Percentiles rank a stretch among this genome's conserved stretches.
Conservation (phyloP, 2,329 filamentous ascomycete species). For the Clarireedia sp. region DNA sequence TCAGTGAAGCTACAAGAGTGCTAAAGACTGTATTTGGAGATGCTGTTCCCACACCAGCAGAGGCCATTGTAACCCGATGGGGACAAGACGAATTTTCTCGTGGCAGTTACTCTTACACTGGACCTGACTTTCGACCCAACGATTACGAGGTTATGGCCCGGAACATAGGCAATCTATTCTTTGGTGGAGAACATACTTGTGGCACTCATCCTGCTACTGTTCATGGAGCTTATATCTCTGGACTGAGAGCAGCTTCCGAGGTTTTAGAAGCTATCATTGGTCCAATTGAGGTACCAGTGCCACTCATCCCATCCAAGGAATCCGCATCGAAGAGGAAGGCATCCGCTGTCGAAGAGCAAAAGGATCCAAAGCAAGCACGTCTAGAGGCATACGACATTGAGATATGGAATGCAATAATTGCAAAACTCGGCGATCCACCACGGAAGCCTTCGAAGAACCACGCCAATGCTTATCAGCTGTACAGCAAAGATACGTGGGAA, state of each 20-base stretch:
- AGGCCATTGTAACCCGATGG: constrained; percentile 90
- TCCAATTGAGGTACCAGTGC: constrained; percentile 67
- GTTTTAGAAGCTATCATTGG: constrained; percentile 75
- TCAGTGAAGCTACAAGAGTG: constrained; percentile 72
- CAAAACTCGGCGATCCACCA: constrained; percentile 65
- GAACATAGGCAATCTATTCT: constrained; percentile 78
- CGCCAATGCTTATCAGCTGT: constrained; percentile 82
- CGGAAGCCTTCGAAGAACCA: constrained; percentile 63
- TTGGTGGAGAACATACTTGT: constrained; percentile 93
- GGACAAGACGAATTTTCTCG: constrained; percentile 82
- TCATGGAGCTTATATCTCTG: constrained; percentile 91
- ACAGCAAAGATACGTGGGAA: constrained; percentile 72
- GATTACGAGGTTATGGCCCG: constrained; percentile 92
- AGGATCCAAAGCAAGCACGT: constrained; percentile 43
- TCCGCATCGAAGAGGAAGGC: constrained; percentile 47
- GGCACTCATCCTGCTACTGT: constrained; percentile 95
- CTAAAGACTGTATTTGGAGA: constrained; percentile 67
- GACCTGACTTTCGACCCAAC: constrained; percentile 68
- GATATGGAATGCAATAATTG: constrained; percentile 43
- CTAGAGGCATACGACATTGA: constrained; percentile 50
- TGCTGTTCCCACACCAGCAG: constrained; percentile 67
- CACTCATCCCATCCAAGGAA: constrained; percentile 63
- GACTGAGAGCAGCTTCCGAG: constrained; percentile 80
- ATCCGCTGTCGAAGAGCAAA: constrained; percentile 30
- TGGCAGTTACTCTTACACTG: constrained; percentile 93